Evolutionary conservation across 139 green algal species (phyloP).

Genomic region (Chlamydomonas schloesseri): DNA sequence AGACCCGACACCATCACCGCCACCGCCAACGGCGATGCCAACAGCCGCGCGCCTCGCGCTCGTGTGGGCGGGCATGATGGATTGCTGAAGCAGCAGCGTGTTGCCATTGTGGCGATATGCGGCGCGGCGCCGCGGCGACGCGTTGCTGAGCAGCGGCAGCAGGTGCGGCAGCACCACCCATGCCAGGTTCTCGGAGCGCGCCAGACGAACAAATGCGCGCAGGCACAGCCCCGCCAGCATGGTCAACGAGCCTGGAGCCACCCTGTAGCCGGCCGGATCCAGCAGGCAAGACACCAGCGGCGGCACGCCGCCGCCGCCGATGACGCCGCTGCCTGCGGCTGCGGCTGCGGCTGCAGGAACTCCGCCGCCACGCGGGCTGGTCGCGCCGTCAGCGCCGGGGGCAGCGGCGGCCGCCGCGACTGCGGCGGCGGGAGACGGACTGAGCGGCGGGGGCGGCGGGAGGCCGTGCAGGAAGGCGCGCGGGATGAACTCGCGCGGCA

Average conservation of each 20-base stretch:
- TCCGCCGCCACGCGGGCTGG: too few relatives aligned
- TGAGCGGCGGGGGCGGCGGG: neutral
- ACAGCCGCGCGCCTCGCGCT: too few relatives aligned
- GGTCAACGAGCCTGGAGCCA: constrained; percentile 5
- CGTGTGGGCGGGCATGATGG: too few relatives aligned
- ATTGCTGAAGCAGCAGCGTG: too few relatives aligned
- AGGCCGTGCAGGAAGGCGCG: constrained; percentile 10
- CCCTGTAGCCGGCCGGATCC: neutral
- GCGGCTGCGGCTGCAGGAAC: neutral
- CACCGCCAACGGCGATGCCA: too few relatives aligned
- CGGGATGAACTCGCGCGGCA: constrained; percentile 18
- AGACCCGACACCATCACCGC: too few relatives aligned
- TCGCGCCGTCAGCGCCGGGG: neutral
- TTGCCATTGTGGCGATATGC: constrained; percentile 16
- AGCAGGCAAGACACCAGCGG: constrained; percentile 24
- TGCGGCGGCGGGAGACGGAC: neutral
- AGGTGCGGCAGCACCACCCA: constrained; percentile 28
- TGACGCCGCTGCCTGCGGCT: neutral
- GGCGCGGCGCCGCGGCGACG: neutral
- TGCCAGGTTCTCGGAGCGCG: constrained; percentile 29
- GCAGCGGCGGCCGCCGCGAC: neutral
- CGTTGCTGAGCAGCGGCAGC: neutral
- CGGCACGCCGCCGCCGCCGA: neutral
- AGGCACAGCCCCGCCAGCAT: neutral
- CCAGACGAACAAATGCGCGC: neutral